phyloP scores from a whole-genome alignment of 768 basidiomycete genomes.

The Trametopsis cervina region DNA sequence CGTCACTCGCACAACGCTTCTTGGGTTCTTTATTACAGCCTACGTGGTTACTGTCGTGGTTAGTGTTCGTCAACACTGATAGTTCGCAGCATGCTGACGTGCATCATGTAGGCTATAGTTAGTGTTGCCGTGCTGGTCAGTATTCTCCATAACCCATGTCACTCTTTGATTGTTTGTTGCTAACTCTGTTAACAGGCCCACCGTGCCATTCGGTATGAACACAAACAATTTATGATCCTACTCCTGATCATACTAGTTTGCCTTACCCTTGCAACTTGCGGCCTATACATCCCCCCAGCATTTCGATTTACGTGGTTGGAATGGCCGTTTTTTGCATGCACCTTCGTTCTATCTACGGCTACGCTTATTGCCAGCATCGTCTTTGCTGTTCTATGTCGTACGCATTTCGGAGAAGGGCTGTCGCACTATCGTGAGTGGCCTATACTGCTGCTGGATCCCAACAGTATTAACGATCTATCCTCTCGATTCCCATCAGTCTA shows the following conservation, averaged over 20 bases:
- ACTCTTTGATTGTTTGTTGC: neutral
- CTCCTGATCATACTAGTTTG: constrained; percentile 37
- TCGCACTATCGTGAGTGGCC: constrained; percentile 44
- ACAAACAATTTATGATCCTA: constrained; percentile 30
- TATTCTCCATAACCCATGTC: neutral
- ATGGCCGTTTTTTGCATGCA: constrained; percentile 47
- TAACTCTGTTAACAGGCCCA: constrained; percentile 35
- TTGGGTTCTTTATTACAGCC: constrained; percentile 18
- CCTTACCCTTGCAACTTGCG: constrained; percentile 22
- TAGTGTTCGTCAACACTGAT: neutral
- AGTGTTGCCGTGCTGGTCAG: neutral
- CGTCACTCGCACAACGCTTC: neutral
- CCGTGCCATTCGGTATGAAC: constrained; percentile 44
- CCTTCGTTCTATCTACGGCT: constrained; percentile 35
- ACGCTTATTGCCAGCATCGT: constrained; percentile 30
- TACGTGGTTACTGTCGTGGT: neutral
- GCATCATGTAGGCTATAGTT: neutral
- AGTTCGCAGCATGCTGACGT: too few relatives aligned
- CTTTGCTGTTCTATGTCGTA: constrained; percentile 41
- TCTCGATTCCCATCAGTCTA: constrained; percentile 10
- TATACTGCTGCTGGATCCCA: neutral
- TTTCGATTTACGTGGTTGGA: constrained; percentile 25
- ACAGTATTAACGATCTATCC: neutral
- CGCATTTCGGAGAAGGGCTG: constrained; percentile 49
- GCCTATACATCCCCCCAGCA: constrained; percentile 23